These are phyloP conservation scores for Camelina hispida DNA, from an alignment of 345 rosid species.

Conservation along the genomic window DNA sequence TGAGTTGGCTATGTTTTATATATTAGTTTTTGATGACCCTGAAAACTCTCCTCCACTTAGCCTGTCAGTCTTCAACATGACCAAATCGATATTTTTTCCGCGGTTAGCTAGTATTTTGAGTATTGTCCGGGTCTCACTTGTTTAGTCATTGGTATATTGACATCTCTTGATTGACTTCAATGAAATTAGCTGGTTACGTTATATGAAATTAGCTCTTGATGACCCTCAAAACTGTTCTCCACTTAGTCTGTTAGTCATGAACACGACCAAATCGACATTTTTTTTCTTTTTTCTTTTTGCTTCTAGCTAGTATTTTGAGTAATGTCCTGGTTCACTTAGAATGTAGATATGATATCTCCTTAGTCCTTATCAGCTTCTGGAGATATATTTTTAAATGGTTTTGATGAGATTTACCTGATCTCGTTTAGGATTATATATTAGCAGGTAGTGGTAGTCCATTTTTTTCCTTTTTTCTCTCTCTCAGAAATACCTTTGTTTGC, in stretches of 20 bases:
- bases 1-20: not conserved
- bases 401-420: not conserved
- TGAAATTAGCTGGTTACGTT: not conserved
- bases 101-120: not conserved
- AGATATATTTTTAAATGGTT: slow-evolving; percentile 5
- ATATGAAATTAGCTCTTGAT: slow-evolving; percentile 2
- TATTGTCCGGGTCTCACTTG: not conserved
- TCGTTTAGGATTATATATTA: too few species aligned
- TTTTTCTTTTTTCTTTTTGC: not conserved
- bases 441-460: not conserved
- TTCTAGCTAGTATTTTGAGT: not conserved
- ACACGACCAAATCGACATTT: not conserved
- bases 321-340: slow-evolving; percentile 10
- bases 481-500: not conserved
- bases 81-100: not conserved
- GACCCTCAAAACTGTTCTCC: slow-evolving; percentile 9
- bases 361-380: not conserved
- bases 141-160: not conserved
- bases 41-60: slow-evolving; percentile 1
- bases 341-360: not conserved
- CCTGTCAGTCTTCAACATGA: not conserved
- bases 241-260: not conserved
- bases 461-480: too few species aligned
- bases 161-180: not conserved
- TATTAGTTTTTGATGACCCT: slow-evolving; percentile 1